Percentiles rank a stretch among this genome's conserved stretches.
phyloP scores from a whole-genome alignment of 2,329 filamentous ascomycete species.

The Aspergillus sp. region DNA sequence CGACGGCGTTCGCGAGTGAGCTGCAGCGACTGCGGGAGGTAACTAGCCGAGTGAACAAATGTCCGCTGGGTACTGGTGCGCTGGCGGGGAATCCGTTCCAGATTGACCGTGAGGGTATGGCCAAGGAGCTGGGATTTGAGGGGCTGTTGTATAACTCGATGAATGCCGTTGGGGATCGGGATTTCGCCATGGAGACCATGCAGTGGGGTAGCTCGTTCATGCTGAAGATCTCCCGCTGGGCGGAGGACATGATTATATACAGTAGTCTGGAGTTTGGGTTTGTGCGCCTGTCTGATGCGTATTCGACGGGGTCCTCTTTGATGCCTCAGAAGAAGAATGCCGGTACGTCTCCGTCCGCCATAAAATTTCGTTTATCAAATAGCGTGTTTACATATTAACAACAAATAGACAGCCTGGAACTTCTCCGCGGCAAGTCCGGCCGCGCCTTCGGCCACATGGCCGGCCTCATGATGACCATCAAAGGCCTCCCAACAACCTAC shows the following conservation, averaged over 20 bases:
- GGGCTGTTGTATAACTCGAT: slow-evolving; percentile 69
- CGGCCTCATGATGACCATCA: slow-evolving; percentile 66
- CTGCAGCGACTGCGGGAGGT: slow-evolving; percentile 69
- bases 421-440: slow-evolving; percentile 70
- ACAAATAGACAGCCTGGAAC: slow-evolving; percentile 55
- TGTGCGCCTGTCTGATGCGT: slow-evolving; percentile 67
- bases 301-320: slow-evolving; percentile 65
- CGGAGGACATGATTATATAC: slow-evolving; percentile 82
- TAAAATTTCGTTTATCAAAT: too few relatives aligned
- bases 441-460: slow-evolving; percentile 73
- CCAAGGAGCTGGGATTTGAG: slow-evolving; percentile 72
- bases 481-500: slow-evolving; percentile 72
- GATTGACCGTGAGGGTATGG: slow-evolving; percentile 71
- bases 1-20: slow-evolving; percentile 61
- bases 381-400: too few relatives aligned
- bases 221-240: slow-evolving; percentile 70
- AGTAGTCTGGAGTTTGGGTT: slow-evolving; percentile 68
- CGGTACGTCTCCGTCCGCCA: slow-evolving; percentile 12
- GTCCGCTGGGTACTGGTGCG: slow-evolving; percentile 65
- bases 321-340: slow-evolving; percentile 82
- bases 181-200: slow-evolving; percentile 75
- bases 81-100: slow-evolving; percentile 74
- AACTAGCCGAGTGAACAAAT: slow-evolving; percentile 62
- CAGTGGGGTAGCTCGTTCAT: slow-evolving; percentile 73
- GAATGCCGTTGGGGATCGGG: slow-evolving; percentile 65